Conservation (phyloP, 2,329 filamentous ascomycete species). For the Sclerotinia nivalis region DNA sequence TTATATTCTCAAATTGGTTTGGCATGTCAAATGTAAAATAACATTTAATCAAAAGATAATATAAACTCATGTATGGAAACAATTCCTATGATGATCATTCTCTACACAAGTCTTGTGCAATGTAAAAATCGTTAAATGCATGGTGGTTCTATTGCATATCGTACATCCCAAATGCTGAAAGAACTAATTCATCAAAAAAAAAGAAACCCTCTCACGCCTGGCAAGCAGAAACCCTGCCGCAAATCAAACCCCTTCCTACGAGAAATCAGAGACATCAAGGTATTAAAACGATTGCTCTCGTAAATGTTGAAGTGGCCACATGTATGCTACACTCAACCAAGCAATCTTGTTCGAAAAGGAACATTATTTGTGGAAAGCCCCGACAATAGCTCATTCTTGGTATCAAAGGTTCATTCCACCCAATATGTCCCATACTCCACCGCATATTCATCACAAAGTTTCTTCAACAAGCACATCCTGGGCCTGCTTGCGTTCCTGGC, state of each 20-base stretch:
- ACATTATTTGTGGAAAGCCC: conserved; percentile 27
- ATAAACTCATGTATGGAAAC: not conserved
- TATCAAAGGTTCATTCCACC: conserved; percentile 27
- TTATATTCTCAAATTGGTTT: not conserved
- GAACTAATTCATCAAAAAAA: conserved; percentile 34
- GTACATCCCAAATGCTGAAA: conserved; percentile 42
- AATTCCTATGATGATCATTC: not conserved
- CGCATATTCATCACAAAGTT: conserved; percentile 24
- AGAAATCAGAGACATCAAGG: conserved; percentile 39
- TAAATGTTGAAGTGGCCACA: conserved; percentile 32
- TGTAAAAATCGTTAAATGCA: conserved; percentile 19
- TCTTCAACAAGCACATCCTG: conserved; percentile 63
- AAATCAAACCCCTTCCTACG: conserved; percentile 34
- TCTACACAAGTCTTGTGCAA: conserved; percentile 1
- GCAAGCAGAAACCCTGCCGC: conserved; percentile 36
- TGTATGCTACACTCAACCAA: conserved; percentile 31
- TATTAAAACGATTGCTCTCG: conserved; percentile 41
- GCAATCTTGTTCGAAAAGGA: conserved; percentile 32
- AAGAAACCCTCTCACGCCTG: conserved; percentile 39
- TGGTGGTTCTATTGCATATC: conserved; percentile 44
- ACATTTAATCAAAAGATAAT: not conserved
- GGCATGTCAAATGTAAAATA: not conserved
- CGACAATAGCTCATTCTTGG: conserved; percentile 27
- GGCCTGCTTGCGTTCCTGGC: conserved; percentile 58
- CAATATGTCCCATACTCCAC: conserved; percentile 31